Base-by-base conservation (phyloP, 768 basidiomycete genomes). In the Myochromella boudieri region DNA sequence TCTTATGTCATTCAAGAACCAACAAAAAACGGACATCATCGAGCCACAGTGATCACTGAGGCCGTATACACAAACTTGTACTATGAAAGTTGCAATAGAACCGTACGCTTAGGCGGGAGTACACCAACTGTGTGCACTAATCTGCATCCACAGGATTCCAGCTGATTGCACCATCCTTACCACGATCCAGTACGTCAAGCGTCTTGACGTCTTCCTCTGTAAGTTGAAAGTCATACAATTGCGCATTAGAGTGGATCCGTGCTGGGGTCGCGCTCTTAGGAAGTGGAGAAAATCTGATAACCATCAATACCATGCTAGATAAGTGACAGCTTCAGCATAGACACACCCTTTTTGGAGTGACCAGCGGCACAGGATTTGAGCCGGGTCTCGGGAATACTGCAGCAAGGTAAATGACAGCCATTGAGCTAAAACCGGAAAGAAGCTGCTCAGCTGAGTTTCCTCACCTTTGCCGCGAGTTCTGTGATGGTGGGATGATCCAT, bases 291-390 rank as follows among this genome's bases (percentile, higher is more conserved):
- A 80, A 90, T 14, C 91, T 93, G n/a, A 38, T 24, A 44, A 45
- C 12, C 12, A 48, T 20, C 28, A 3, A 36, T n/a, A 8, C 29
- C 29, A 8, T 8, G 29, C 29, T 20, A n/a, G 37, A 22, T 6
- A 22, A 18, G 21, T 25, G 44, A 46, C 44, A 37, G 44, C 25
- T 27, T 15, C 6, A 17, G 24, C 15, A 14, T 22, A 22, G 14
- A 67, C 78, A 39, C 56, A 88, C 87, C 84, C 83, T 59, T 77
- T 81, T 63, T 97, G 94, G 28, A 97, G 68, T 22, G 91, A 94
- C 91, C 93, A 97, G 18, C 95, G 80, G 46, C 97, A 69, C 12
- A 97, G 76, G 36, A 95, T 72, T 58, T 97, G 94, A 14, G 91
- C 84, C 4, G 79, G 77, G 32, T 84, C 79, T 44, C 80, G 78